Base-by-base conservation (phyloP, 495 filamentous ascomycete species). In the Endocarpon pusillum region DNA sequence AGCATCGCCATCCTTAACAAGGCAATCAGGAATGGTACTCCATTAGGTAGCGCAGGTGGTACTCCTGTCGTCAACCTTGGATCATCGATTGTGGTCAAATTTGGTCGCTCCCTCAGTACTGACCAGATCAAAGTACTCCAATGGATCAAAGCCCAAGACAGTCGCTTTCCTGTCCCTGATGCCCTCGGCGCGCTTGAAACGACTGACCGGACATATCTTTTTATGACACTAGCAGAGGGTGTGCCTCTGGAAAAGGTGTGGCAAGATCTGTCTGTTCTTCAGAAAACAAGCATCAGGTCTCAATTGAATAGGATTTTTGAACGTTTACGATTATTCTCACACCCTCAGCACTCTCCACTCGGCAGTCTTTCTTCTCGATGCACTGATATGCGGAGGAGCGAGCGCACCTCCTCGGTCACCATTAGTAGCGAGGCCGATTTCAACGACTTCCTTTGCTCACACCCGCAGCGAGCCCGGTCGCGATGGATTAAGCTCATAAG, bases 61-160 rank as follows among this genome's bases (percentile, higher is more conserved):
- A n/a, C n/a, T n/a, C n/a, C 44, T 17, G 52, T 51, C 28, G 41
- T 53, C 31, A 52, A 55, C 18, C 42, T 49, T 21, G 47, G 41
- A 4, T 35, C 39, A n/a, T 41, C 45, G 20, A 51, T 43, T 19
- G 33, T 46, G 3, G 21, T 46, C 20, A 42, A 39, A 33, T 24
- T 40, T 25, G 22, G 35, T 26, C 25, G 32, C 28, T 32, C 32
- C 24, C 29, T 41, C 19, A 31, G 36, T 15, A 33, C 39, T 23
- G 34, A 33, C 15, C 34, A 37, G 12, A 31, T 33, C 10, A 33
- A 15, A 17, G 35, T 22, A 31, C 34, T 44, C 10, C 38, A 36
- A 17, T 38, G 42, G 22, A 27, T 45, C 19, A 38, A 30, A 27
- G 22, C 37, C 15, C 28, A 42, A 9, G 24, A 21, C 21, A 25